Evolutionary conservation across 345 rosid genomes (phyloP), one percentile per base, ranked within the genome.

Genomic region (Kernera saxatilis): DNA sequence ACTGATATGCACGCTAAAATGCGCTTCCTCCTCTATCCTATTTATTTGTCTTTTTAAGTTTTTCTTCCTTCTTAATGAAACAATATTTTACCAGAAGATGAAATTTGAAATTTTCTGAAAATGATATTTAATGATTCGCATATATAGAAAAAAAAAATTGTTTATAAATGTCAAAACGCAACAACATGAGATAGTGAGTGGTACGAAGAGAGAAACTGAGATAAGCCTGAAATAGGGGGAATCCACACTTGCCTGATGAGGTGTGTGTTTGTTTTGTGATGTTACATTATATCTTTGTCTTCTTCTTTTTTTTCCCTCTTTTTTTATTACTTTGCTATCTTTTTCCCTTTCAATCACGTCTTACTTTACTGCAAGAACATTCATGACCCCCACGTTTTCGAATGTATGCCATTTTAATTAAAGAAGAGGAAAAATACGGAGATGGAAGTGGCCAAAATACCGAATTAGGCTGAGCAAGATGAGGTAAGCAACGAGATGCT

Each of bases 351-450:
- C 72, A 49, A 29, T 39, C 77, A 74, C 67, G 54, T 74, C 71
- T 73, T 55, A 26, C 77, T 64, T 73, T 73, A 73, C 77, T 73
- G 77, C 77, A 57, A 64, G 18, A 55, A 64, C 71, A 73, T 73
- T 73, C 77, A 73, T 74, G 72, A 74, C 77, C 72, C 77, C 77
- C 67, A 57, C 72, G 72, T 73, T 74, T 74, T 74, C 67, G 67
- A 57, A 49, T 73, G 45, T 59, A 49, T 66, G 57, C n/a, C n/a
- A n/a, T n/a, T n/a, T n/a, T n/a, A 11, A 18, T 3, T 11, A 23
- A 6, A n/a, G 14, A 39, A 61, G 51, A 27, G 70, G 30, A 33
- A 32, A 63, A 18, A 32, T 43, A 41, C 13, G 23, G n/a, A 30
- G 32, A 11, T 39, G 29, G 13, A 50, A 15, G 56, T 62, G 64